Percentiles rank a stretch among this genome's conserved stretches.
These are phyloP conservation scores for Bretschneidera sinensis DNA, from an alignment of 345 rosid species.

Conservation along the genomic window DNA sequence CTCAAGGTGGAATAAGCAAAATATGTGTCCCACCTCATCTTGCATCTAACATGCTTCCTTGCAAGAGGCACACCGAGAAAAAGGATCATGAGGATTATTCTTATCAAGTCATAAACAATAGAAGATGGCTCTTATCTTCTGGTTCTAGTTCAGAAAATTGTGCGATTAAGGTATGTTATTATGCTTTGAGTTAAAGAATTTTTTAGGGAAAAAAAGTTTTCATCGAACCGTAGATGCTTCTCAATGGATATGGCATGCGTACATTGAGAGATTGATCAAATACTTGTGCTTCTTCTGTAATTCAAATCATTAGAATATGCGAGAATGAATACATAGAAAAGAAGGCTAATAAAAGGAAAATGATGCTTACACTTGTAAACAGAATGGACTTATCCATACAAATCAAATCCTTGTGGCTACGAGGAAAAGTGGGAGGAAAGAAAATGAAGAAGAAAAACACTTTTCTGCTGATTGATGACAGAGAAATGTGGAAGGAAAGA, in stretches of 20 bases:
- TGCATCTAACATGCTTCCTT: conserved; percentile 64
- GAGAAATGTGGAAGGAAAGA: too few species aligned
- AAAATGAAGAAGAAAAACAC: too few species aligned
- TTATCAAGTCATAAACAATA: conserved; percentile 18
- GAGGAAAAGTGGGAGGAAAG: too few species aligned
- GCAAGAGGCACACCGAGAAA: conserved; percentile 37
- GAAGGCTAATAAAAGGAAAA: too few species aligned
- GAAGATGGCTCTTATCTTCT: conserved; percentile 40
- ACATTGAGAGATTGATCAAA: too few species aligned
- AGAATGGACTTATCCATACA: too few species aligned
- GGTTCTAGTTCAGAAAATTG: conserved; percentile 28
- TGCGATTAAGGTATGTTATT: conserved; percentile 26
- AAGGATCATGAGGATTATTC: conserved; percentile 23
- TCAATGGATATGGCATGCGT: not conserved
- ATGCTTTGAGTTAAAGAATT: not conserved
- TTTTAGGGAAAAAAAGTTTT: not conserved
- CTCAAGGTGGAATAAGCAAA: conserved; percentile 45
- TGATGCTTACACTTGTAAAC: too few species aligned
- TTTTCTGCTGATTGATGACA: too few species aligned
- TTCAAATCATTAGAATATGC: too few species aligned
- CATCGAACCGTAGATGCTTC: not conserved
- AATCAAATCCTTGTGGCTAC: too few species aligned
- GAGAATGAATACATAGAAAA: too few species aligned
- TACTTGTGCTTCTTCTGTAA: too few species aligned
- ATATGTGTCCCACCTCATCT: conserved; percentile 57